Evolutionary conservation across 2,329 filamentous ascomycete species (phyloP).

Genomic region (Coniochaeta ligniaria): DNA sequence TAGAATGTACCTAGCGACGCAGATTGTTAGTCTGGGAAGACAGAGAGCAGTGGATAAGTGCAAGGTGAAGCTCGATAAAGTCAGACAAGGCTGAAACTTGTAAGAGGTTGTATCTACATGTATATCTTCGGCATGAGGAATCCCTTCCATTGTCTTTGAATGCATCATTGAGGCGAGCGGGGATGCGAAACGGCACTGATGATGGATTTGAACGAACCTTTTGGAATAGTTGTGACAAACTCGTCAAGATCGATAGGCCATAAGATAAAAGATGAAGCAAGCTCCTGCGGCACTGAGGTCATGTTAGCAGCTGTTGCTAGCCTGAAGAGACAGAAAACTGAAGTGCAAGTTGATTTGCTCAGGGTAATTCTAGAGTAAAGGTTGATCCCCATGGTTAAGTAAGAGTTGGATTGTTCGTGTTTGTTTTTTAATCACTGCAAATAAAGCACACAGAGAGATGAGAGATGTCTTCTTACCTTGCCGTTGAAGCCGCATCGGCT

Average conservation of each 20-base stretch:
- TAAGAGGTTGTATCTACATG: slow-evolving; percentile 48
- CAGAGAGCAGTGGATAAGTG: slow-evolving; percentile 12
- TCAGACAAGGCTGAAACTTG: slow-evolving; percentile 64
- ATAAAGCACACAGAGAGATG: slow-evolving; percentile 3
- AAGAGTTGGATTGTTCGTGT: slow-evolving; percentile 58
- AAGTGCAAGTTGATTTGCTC: slow-evolving; percentile 33
- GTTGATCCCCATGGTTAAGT: slow-evolving; percentile 49
- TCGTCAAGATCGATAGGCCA: background rate
- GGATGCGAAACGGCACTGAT: slow-evolving; percentile 4
- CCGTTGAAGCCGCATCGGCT: slow-evolving; percentile 4
- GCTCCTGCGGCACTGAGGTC: slow-evolving; percentile 9
- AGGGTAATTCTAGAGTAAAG: slow-evolving; percentile 47
- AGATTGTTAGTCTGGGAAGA: slow-evolving; percentile 24
- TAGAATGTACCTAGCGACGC: slow-evolving; percentile 33
- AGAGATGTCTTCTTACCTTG: slow-evolving; percentile 17
- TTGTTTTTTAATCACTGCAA: slow-evolving; percentile 36
- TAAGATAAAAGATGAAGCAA: background rate
- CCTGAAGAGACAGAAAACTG: slow-evolving; percentile 5
- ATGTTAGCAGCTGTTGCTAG: slow-evolving; percentile 11
- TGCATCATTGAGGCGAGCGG: slow-evolving; percentile 43
- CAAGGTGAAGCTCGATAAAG: slow-evolving; percentile 17
- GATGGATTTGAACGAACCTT: slow-evolving; percentile 35
- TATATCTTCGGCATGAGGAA: slow-evolving; percentile 61
- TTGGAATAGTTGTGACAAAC: slow-evolving; percentile 16
- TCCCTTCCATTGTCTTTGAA: slow-evolving; percentile 55